phyloP scores from a whole-genome alignment of 805 yeast genomes.

The Groenewaldozyma salmanticensis region DNA sequence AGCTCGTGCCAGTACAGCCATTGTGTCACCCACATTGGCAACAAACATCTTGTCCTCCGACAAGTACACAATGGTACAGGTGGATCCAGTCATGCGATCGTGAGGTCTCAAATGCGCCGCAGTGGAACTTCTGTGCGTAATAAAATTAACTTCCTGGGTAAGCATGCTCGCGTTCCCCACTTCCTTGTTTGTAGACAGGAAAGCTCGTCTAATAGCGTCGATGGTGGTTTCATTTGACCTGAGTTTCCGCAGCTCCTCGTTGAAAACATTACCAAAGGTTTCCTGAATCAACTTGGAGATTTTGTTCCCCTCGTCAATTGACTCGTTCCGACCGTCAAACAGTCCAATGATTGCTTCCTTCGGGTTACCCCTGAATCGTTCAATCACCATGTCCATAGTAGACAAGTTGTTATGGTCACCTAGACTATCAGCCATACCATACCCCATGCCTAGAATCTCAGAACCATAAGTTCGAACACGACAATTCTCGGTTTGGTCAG shows the following conservation, averaged over 20 bases:
- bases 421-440: conserved; percentile 85
- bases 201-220: conserved; percentile 76
- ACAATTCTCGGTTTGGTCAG: conserved; percentile 74
- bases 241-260: conserved; percentile 49
- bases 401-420: conserved; percentile 56
- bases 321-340: conserved; percentile 68
- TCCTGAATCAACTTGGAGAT: conserved; percentile 66
- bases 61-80: conserved; percentile 73
- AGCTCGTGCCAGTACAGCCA: conserved; percentile 65
- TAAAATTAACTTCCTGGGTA: conserved; percentile 25
- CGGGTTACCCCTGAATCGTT: conserved; percentile 75
- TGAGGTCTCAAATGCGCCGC: conserved; percentile 49
- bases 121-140: conserved; percentile 44
- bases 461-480: conserved; percentile 90
- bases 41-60: conserved; percentile 60
- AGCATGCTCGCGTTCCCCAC: conserved; percentile 42
- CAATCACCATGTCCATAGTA: conserved; percentile 76
- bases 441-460: conserved; percentile 60
- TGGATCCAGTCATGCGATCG: conserved; percentile 74
- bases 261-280: conserved; percentile 55
- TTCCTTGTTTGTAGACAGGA: conserved; percentile 70
- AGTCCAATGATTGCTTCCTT: conserved; percentile 73
- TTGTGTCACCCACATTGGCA: conserved; percentile 87
- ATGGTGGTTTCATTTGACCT: conserved; percentile 42
- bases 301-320: conserved; percentile 30